A percentile compares a stretch with the other conserved stretches of the same genome.
These are phyloP conservation scores for Debaryomyces maramus DNA, from an alignment of 805 yeast genomes.

Conservation along the genomic window DNA sequence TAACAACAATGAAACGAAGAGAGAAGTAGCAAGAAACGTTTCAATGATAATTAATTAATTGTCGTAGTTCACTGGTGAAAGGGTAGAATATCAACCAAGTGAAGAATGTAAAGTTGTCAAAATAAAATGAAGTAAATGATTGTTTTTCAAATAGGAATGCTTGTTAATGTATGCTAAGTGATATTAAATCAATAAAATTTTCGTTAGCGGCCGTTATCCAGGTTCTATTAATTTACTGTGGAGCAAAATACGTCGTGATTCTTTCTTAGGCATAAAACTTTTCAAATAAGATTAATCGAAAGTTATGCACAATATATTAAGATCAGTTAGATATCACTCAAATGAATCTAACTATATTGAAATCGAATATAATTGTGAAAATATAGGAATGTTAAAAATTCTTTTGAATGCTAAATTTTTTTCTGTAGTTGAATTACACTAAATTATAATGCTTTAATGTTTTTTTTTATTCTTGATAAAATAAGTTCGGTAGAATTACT, in stretches of 20 bases:
- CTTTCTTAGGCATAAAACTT: constrained; percentile 46
- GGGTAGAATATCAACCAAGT: constrained; percentile 39
- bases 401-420: too few relatives aligned
- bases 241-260: constrained; percentile 37
- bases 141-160: not conserved
- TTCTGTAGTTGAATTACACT: too few relatives aligned
- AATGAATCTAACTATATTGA: not conserved
- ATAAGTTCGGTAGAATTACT: too few relatives aligned
- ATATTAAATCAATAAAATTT: not conserved
- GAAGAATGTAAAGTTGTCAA: constrained; percentile 20
- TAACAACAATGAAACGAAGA: constrained; percentile 37
- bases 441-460: too few relatives aligned
- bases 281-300: constrained; percentile 7
- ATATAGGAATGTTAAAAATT: too few relatives aligned
- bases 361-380: not conserved
- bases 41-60: constrained; percentile 20
- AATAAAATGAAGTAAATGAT: constrained; percentile 10
- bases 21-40: constrained; percentile 53
- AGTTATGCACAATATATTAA: constrained; percentile 2
- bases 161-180: not conserved
- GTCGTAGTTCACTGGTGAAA: constrained; percentile 26
- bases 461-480: too few relatives aligned
- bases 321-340: not conserved
- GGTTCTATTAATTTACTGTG: constrained; percentile 39
- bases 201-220: constrained; percentile 36